Evolutionary conservation across 192 early-diverging fungal species (phyloP), one percentile per base, ranked within the genome.

Genomic region (Backusella circina): DNA sequence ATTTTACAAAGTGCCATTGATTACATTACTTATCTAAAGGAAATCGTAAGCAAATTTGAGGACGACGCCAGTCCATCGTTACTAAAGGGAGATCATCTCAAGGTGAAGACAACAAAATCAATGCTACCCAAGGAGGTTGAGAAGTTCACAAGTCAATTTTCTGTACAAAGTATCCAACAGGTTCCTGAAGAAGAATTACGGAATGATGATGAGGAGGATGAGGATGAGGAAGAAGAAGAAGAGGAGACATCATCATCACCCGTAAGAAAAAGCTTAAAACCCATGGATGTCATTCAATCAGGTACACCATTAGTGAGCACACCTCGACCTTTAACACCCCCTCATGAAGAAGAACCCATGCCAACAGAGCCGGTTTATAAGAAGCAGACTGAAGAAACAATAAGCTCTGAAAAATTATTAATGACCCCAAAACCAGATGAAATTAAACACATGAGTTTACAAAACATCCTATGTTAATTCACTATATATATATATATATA

Each of bases 1-100:
- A 89, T 94, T 35, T 80, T 94, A 1, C 89, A 94, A 72, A 84
- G 83, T 47, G 88, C 91, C 23, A 92, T 94, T 71, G 91, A 92
- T 8, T 94, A 94, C 73, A 94, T 94, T 73, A 77, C 83, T 33
- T 78, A 86, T 68, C 76, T 93, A 7, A 83, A 91, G 69, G 76
- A 77, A 1, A 65, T 75, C 23, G 72, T 77, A 3, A 72, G 76
- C 44, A 71, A 50, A 7, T 51, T 74, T 30, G 72, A 74, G 28
- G 69, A 70, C 5, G 39, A 12, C 1, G 2, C 37, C 10, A 70
- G 15, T 30, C 76, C 66, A 67, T 44, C 26, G 9, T 21, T 71
- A 38, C 36, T 72, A 1, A 71, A 77, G 16, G 76, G 76, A 30
- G 71, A 73, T n/a, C 71, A 70, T 8, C 37, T 76, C 37, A 61